These are phyloP conservation scores for Boletus reticulatus DNA, from an alignment of 768 basidiomycete species.

Conservation along the genomic window DNA sequence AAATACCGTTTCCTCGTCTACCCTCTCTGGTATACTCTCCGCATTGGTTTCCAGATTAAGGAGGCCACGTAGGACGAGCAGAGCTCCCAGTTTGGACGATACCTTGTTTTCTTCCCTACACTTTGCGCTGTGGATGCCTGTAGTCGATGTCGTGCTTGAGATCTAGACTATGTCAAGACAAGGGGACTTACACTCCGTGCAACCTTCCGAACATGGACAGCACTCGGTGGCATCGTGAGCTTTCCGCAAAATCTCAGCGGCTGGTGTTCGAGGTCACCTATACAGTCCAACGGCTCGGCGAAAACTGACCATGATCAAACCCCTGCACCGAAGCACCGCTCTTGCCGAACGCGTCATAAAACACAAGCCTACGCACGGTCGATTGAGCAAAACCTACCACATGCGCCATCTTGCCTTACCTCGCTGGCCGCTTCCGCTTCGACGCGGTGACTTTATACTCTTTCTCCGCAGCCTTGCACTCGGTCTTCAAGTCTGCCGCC, in stretches of 20 bases:
- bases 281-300: not conserved
- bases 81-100: conserved; percentile 72
- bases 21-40: conserved; percentile 36
- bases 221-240: conserved; percentile 55
- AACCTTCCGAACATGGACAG: conserved; percentile 72
- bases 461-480: conserved; percentile 80
- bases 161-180: not conserved
- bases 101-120: conserved; percentile 77
- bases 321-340: conserved; percentile 75
- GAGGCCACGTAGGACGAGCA: conserved; percentile 60
- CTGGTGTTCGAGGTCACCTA: conserved; percentile 30
- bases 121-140: conserved; percentile 63
- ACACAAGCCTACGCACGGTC: conserved; percentile 55
- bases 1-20: conserved; percentile 28
- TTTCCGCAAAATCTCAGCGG: conserved; percentile 51
- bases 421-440: conserved; percentile 62
- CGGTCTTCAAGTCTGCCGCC: conserved; percentile 68
- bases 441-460: conserved; percentile 58
- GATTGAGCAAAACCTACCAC: not conserved
- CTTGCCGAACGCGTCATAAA: conserved; percentile 72
- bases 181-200: conserved; percentile 54
- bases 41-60: conserved; percentile 45
- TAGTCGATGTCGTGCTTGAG: not conserved
- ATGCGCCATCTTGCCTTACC: conserved; percentile 9
- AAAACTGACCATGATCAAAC: conserved; percentile 68